Evolutionary conservation across 2,329 filamentous ascomycete genomes (phyloP).

Genomic region (Curvularia sp.): DNA sequence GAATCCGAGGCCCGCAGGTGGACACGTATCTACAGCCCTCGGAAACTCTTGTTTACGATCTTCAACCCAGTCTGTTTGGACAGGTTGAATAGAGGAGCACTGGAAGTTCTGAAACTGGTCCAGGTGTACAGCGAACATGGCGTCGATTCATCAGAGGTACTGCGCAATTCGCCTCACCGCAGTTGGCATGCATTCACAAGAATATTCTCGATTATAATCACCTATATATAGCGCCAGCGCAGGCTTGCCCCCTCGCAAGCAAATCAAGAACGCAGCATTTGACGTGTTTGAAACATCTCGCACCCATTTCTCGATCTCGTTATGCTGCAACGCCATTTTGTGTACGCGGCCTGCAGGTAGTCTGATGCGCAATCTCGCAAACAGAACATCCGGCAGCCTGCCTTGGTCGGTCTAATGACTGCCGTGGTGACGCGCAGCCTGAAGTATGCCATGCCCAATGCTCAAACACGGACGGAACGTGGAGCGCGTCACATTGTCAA

Average conservation of each 20-base stretch:
- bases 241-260: constrained; percentile 1
- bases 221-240: background rate
- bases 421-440: constrained; percentile 20
- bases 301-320: constrained; percentile 12
- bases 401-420: constrained; percentile 10
- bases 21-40: background rate
- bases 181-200: constrained; percentile 7
- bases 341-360: constrained; percentile 1
- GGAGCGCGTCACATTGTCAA: constrained; percentile 41
- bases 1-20: background rate
- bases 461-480: constrained; percentile 49
- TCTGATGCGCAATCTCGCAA: constrained; percentile 32
- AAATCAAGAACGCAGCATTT: constrained; percentile 18
- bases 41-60: background rate
- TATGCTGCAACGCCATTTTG: constrained; percentile 5
- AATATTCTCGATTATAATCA: background rate
- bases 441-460: constrained; percentile 25
- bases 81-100: background rate
- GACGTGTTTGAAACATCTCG: constrained; percentile 22
- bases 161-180: background rate
- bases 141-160: background rate
- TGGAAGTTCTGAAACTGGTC: background rate
- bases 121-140: background rate
- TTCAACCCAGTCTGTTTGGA: background rate
- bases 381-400: constrained; percentile 27